Percentiles rank a stretch among this genome's conserved stretches.
These are phyloP conservation scores for Trichoderma sp. DNA, from an alignment of 2,329 filamentous ascomycete species.

Conservation along the genomic window DNA sequence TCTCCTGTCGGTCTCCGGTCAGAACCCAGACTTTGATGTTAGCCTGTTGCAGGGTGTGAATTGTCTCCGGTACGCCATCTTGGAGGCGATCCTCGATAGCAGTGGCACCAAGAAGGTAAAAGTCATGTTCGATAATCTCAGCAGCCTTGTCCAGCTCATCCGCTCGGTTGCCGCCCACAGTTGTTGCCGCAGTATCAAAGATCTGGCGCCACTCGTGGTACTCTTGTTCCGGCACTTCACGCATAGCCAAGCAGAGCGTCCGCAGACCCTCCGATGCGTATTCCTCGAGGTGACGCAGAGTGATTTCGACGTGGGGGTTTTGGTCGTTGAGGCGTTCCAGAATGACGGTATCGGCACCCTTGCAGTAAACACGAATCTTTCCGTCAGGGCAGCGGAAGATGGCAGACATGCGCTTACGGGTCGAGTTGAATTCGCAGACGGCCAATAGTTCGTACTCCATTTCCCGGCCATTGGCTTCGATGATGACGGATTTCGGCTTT, in stretches of 20 bases:
- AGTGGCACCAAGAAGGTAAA: constrained; percentile 88
- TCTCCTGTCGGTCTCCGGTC: constrained; percentile 96
- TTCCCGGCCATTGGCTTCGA: constrained; percentile 69
- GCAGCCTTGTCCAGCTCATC: constrained; percentile 97
- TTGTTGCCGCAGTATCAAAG: constrained; percentile 84
- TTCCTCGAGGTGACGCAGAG: constrained; percentile 92
- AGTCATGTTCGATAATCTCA: constrained; percentile 90
- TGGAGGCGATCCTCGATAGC: constrained; percentile 97
- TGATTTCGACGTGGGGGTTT: constrained; percentile 85
- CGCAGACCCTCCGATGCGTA: constrained; percentile 95
- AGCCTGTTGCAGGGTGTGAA: constrained; percentile 92
- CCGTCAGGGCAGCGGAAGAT: constrained; percentile 96
- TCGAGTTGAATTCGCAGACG: constrained; percentile 98
- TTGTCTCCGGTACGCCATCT: constrained; percentile 96
- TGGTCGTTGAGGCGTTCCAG: constrained; percentile 81
- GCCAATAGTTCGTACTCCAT: constrained; percentile 87
- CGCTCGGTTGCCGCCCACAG: constrained; percentile 84
- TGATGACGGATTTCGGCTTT: constrained; percentile 84
- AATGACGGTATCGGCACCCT: constrained; percentile 97
- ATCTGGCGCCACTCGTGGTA: constrained; percentile 84
- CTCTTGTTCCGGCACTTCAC: constrained; percentile 86
- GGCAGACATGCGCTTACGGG: constrained; percentile 91
- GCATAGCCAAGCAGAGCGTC: constrained; percentile 91
- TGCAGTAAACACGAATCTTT: constrained; percentile 90
- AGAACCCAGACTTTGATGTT: constrained; percentile 99